Conservation (phyloP, 2,329 filamentous ascomycete species). For the Chalaropsis thielavioides region DNA sequence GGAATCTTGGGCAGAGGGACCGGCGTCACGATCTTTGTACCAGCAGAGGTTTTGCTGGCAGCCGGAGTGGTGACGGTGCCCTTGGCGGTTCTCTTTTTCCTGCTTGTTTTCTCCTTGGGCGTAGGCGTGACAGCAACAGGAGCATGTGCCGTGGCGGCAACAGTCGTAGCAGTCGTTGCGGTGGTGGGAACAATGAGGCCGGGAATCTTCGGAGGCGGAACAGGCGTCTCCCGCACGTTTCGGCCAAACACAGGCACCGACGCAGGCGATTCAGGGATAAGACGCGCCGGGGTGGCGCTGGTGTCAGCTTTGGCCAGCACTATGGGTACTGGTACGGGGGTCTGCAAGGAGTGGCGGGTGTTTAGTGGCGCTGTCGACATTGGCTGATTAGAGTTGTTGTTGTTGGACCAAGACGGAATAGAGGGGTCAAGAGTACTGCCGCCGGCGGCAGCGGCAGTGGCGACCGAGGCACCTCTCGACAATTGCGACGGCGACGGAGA, state of each 20-base stretch:
- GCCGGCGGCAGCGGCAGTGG: neutral
- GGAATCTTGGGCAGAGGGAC: slow-evolving; percentile 3
- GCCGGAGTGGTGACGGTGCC: neutral
- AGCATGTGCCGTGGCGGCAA: neutral
- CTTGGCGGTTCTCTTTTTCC: neutral
- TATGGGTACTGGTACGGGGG: neutral
- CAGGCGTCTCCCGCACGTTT: neutral
- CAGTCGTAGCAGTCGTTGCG: neutral
- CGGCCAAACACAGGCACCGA: neutral
- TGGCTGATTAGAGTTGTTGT: slow-evolving; percentile 3
- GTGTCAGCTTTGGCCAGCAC: neutral
- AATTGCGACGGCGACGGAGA: neutral
- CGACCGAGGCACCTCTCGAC: neutral
- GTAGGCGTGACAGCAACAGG: neutral
- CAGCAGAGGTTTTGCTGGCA: neutral
- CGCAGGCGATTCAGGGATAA: neutral
- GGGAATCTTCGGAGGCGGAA: slow-evolving; percentile 1
- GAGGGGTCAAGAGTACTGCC: neutral
- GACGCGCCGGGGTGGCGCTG: neutral
- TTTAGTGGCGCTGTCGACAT: slow-evolving; percentile 5
- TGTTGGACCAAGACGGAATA: neutral
- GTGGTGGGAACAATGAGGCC: neutral
- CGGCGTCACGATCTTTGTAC: neutral
- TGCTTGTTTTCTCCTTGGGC: neutral
- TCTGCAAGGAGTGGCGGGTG: neutral